Evolutionary conservation across 2,329 filamentous ascomycete species (phyloP), one percentile per base, ranked within the genome.

Genomic region (Monosporascus cannonballus): DNA sequence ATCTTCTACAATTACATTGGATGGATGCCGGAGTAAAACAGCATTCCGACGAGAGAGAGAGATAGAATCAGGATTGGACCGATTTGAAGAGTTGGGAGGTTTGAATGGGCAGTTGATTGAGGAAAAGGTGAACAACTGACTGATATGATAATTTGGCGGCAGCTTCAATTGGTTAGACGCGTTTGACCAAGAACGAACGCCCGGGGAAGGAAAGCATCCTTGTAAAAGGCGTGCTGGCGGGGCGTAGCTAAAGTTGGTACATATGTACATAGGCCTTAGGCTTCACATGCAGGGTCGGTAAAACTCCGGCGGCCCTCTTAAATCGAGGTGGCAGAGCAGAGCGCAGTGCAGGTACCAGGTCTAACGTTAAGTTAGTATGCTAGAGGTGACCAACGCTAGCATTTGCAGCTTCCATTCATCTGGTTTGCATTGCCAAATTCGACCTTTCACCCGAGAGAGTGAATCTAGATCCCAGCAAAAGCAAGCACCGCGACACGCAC

Each of bases 351-450:
- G 3, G 9, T 30, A 11, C 24, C 24, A 6, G 24, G 24, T 24
- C 24, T 25, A 25, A 25, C 24, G 39, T 42, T 15, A 9, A 42
- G n/a, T 5, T 15, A 42, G 15, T 44, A n/a, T 18, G 38, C 17
- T 39, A 4, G 38, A 39, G 17, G 38, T 39, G 27, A 27, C 15
- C 5, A 20, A 20, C 38, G 18, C 17, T 39, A 20, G 38, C 38
- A 30, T 30, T 30, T 30, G 27, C 27, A 30, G 27, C 24, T 46
- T 9, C 42, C 24, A 46, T 24, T 24, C 47, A 41, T 48, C 42
- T 51, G 47, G 48, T 50, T 22, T 45, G 24, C 51, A 49, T 53
- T 54, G 54, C 54, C 54, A 55, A 55, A 54, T 55, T 52, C 42
- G 42, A 46, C 42, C 15, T 30, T 22, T 3, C 24, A 30, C 25